phyloP scores from a whole-genome alignment of 768 basidiomycete species.

The Kwoniella shandongensis region DNA sequence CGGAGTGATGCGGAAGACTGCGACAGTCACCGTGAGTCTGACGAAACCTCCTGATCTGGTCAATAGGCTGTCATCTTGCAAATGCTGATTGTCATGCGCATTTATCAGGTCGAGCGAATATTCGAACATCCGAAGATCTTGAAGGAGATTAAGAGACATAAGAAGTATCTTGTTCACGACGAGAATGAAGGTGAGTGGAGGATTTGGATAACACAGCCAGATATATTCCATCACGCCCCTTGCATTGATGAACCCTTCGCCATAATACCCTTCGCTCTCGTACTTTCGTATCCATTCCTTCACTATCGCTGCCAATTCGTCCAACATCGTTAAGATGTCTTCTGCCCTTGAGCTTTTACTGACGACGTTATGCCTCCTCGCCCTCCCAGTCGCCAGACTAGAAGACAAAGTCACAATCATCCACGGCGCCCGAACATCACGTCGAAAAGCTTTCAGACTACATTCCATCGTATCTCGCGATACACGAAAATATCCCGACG shows the following conservation, averaged over 20 bases:
- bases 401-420: slow-evolving; percentile 46
- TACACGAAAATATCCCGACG: slow-evolving; percentile 9
- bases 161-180: slow-evolving; percentile 48
- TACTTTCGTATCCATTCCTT: too few relatives aligned
- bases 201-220: too few relatives aligned
- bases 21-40: slow-evolving; percentile 46
- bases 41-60: slow-evolving; percentile 1
- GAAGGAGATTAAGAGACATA: slow-evolving; percentile 41
- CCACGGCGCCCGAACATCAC: slow-evolving; percentile 43
- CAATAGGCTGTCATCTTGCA: too few relatives aligned
- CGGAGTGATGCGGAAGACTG: slow-evolving; percentile 49
- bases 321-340: background rate
- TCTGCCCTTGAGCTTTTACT: background rate
- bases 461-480: slow-evolving; percentile 16
- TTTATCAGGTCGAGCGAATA: slow-evolving; percentile 35
- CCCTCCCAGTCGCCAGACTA: slow-evolving; percentile 29
- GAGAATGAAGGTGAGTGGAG: slow-evolving; percentile 40
- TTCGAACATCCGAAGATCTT: slow-evolving; percentile 48
- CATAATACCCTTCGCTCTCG: too few relatives aligned
- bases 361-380: background rate
- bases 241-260: too few relatives aligned
- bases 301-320: too few relatives aligned
- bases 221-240: too few relatives aligned
- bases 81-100: background rate
- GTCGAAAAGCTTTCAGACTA: slow-evolving; percentile 40